Evolutionary conservation across 352 stramenopile species (phyloP).

Genomic region (Phytophthora melonis): DNA sequence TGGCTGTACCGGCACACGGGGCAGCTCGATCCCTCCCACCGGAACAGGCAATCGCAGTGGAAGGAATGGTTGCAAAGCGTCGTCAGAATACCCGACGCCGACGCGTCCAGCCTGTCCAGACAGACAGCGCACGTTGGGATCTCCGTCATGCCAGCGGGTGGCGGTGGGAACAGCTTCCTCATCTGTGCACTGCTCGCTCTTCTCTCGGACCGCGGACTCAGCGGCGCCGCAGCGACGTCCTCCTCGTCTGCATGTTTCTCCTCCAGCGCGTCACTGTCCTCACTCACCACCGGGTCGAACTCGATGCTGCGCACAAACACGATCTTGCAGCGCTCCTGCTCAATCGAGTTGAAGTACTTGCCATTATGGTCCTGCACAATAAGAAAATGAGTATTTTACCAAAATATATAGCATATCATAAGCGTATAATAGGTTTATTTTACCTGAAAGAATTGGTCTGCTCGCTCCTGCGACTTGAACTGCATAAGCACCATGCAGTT

Average conservation of each 20-base stretch:
- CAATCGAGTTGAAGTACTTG: conserved; percentile 93
- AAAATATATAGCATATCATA: neutral
- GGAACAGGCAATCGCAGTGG: conserved; percentile 96
- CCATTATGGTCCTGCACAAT: conserved; percentile 83
- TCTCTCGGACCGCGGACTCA: conserved; percentile 30
- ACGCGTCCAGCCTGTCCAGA: conserved; percentile 89
- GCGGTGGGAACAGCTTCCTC: conserved; percentile 62
- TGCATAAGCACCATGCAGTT: conserved; percentile 91
- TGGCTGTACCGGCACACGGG: conserved; percentile 98
- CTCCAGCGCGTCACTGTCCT: conserved; percentile 32
- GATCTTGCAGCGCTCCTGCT: conserved; percentile 90
- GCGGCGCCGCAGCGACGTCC: conserved; percentile 1
- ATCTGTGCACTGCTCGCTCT: conserved; percentile 39
- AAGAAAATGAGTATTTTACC: conserved; percentile 1
- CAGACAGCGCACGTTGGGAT: conserved; percentile 93
- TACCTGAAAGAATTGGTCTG: conserved; percentile 85
- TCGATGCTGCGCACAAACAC: conserved; percentile 91
- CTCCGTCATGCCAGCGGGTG: conserved; percentile 84
- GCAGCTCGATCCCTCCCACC: conserved; percentile 96
- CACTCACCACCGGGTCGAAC: conserved; percentile 70
- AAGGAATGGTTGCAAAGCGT: conserved; percentile 99
- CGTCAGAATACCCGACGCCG: conserved; percentile 93
- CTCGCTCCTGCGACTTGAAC: conserved; percentile 79
- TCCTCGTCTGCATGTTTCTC: conserved; percentile 34
- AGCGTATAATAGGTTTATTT: conserved; percentile 1